Evolutionary conservation across 148 eudicot species (phyloP), one percentile per base, ranked within the genome.

Genomic region (Dianthus caryophyllus): DNA sequence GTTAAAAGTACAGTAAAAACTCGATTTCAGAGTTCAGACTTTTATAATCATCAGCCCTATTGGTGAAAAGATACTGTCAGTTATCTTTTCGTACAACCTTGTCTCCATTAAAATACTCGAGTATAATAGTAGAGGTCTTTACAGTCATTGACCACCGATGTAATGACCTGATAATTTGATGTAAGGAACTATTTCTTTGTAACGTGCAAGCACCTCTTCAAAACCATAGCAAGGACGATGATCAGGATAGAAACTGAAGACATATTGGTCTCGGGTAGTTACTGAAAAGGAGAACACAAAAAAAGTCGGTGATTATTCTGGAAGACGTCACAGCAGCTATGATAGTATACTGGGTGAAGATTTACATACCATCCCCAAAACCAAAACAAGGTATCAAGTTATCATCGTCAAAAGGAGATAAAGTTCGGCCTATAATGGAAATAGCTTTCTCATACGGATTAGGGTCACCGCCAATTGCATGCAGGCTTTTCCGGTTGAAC

Each of bases 371-470:
- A 71, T 89, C 96, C 73, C 96, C 96, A 65, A 89, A 89, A 59
- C 96, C 96, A 74, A 86, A 86, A 75, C 91, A 89, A 68, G 96
- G 96, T 65, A 89, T 89, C 78, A 86, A 71, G 72, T 87, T 84
- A 74, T 89, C 96, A 58, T 89, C 96, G 56, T 89, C 96, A 52
- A 89, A 89, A 52, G 96, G 89, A 74, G 96, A 84, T 62, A 89
- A 72, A 55, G 91, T 84, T 58, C 77, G 80, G 65, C 96, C 96
- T 79, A 89, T 83, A 39, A 89, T 79, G 69, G 96, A 86, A 76
- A 89, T 89, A 38, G 96, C 96, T 78, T 84, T 88, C 79, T 84
- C 91, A 47, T 89, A 89, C 0, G 96, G 96, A 63, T 89, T 89
- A 55, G 84, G 84, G 58, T 55, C 61, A 62, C 64, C 52, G 25